A percentile compares a stretch with the other conserved stretches of the same genome.
phyloP scores from a whole-genome alignment of 2,329 filamentous ascomycete species.

The Arthrobotrys sinensis region DNA sequence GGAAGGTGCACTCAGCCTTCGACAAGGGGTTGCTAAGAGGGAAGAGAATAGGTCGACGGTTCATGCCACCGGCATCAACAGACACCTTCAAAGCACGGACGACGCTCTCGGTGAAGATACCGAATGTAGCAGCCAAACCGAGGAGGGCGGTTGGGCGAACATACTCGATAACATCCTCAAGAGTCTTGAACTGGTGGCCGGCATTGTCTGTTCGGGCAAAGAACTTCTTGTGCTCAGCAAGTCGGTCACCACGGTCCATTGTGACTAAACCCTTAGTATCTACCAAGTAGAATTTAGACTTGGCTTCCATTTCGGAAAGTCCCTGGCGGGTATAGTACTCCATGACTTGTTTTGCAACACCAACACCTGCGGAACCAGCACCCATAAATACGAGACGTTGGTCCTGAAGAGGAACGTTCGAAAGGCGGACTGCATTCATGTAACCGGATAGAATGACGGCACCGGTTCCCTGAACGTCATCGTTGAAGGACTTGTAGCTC shows the following conservation, averaged over 20 bases:
- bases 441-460: constrained; percentile 91
- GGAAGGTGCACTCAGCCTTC: constrained; percentile 98
- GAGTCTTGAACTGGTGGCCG: constrained; percentile 80
- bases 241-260: constrained; percentile 89
- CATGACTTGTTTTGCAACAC: constrained; percentile 97
- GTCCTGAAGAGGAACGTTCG: constrained; percentile 86
- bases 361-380: constrained; percentile 93
- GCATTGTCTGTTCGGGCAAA: constrained; percentile 78
- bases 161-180: constrained; percentile 94
- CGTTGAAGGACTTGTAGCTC: constrained; percentile 95
- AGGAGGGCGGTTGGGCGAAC: constrained; percentile 95
- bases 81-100: constrained; percentile 73
- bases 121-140: constrained; percentile 93
- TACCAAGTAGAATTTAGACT: constrained; percentile 95
- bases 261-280: constrained; percentile 98
- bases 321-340: constrained; percentile 96
- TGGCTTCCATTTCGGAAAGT: constrained; percentile 87
- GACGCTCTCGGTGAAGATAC: constrained; percentile 91
- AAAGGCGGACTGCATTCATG: constrained; percentile 79
- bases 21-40: constrained; percentile 95
- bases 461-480: constrained; percentile 97
- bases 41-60: constrained; percentile 91
- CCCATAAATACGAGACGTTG: constrained; percentile 97
- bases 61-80: constrained; percentile 70
- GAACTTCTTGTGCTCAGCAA: constrained; percentile 89